A percentile compares a stretch with the other conserved stretches of the same genome.
Conservation (phyloP, 1,139 yeast species). For the Zygoascus meyerae region DNA sequence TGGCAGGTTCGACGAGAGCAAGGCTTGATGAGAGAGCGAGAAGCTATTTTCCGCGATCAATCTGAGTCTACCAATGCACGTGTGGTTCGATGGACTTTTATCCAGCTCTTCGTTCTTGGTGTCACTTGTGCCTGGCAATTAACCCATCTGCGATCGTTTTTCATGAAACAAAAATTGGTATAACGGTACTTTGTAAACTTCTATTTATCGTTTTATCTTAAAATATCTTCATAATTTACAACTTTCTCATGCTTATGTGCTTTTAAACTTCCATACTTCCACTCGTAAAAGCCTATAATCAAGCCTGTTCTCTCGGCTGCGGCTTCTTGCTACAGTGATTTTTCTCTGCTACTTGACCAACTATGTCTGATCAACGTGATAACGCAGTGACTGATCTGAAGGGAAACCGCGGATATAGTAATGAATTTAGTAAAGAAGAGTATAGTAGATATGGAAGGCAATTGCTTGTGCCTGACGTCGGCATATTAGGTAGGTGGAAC, state of each 20-base stretch:
- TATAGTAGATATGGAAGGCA: conserved; percentile 87
- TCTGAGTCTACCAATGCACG: conserved; percentile 61
- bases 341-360: neutral
- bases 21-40: conserved; percentile 61
- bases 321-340: neutral
- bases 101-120: conserved; percentile 53
- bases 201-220: neutral
- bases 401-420: conserved; percentile 1
- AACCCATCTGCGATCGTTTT: conserved; percentile 55
- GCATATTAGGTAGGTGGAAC: conserved; percentile 39
- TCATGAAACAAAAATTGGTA: conserved; percentile 59
- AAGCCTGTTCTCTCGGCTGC: neutral
- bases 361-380: conserved; percentile 1
- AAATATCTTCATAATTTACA: too few relatives aligned
- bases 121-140: conserved; percentile 65
- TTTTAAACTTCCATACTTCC: too few relatives aligned
- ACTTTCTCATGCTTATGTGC: too few relatives aligned
- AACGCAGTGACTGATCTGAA: conserved; percentile 10
- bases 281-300: too few relatives aligned
- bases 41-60: conserved; percentile 59
- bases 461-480: conserved; percentile 81
- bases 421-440: conserved; percentile 47
- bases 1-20: conserved; percentile 60
- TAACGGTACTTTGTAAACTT: conserved; percentile 24
- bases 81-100: conserved; percentile 59